Conservation (phyloP, 2,329 filamentous ascomycete species). For the Penicillium sp. region DNA sequence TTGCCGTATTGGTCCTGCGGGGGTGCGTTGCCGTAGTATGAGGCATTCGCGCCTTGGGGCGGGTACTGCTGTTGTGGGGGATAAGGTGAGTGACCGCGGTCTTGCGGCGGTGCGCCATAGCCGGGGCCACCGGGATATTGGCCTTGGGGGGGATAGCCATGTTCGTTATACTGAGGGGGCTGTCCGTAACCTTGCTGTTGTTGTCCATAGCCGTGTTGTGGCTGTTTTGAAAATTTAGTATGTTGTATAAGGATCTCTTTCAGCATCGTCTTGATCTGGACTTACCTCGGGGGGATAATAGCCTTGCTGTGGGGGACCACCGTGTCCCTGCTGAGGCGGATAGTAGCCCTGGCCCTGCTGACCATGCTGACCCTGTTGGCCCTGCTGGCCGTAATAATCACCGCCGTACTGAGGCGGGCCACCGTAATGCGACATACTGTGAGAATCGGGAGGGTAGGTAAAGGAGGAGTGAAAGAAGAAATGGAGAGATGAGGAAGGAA, state of each 20-base stretch:
- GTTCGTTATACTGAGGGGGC: constrained; percentile 21
- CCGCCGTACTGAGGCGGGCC: constrained; percentile 27
- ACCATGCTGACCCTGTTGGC: constrained; percentile 16
- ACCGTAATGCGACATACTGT: constrained; percentile 27
- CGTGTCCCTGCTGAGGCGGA: constrained; percentile 26
- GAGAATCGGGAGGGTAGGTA: not conserved
- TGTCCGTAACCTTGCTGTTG: constrained; percentile 24
- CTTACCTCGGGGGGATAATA: constrained; percentile 34
- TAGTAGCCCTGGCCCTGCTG: constrained; percentile 11
- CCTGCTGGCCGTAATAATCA: constrained; percentile 28
- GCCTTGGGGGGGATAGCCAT: constrained; percentile 12
- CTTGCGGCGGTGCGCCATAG: constrained; percentile 31
- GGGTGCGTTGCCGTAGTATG: constrained; percentile 34
- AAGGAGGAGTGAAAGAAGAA: not conserved
- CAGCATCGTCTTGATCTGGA: not conserved
- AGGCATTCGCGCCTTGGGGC: constrained; percentile 31
- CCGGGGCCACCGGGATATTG: constrained; percentile 23
- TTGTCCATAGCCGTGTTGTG: constrained; percentile 24
- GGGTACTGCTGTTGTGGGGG: constrained; percentile 31
- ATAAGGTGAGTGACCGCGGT: constrained; percentile 33
- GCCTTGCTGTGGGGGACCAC: constrained; percentile 27
- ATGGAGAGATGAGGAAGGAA: not conserved
- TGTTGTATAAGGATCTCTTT: constrained; percentile 2
- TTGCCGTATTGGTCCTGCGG: constrained; percentile 25
- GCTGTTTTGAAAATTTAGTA: constrained; percentile 4